These are phyloP conservation scores for Nemania abortiva DNA, from an alignment of 2,329 filamentous ascomycete genomes.

Conservation along the genomic window DNA sequence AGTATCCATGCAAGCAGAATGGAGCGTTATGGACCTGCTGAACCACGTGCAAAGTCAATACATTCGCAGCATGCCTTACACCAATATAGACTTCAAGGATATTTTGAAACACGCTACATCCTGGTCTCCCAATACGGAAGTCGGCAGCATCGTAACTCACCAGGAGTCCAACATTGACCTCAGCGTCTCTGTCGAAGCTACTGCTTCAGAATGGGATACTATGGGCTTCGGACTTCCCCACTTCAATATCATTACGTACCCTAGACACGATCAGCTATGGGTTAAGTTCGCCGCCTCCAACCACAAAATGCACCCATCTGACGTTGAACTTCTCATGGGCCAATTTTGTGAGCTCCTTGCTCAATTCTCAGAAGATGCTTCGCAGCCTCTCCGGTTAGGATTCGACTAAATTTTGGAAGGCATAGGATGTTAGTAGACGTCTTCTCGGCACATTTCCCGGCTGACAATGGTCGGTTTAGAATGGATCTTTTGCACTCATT, in stretches of 20 bases:
- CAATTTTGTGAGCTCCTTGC: constrained; percentile 14
- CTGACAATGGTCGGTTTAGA: too few relatives aligned
- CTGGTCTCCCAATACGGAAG: constrained; percentile 18
- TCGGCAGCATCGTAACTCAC: constrained; percentile 28
- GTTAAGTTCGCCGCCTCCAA: constrained; percentile 9
- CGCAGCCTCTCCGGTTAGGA: background rate
- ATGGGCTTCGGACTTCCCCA: constrained; percentile 5
- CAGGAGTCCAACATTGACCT: constrained; percentile 22
- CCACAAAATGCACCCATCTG: constrained; percentile 12
- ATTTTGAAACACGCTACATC: constrained; percentile 11
- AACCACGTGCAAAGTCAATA: constrained; percentile 28
- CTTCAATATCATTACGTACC: constrained; percentile 24
- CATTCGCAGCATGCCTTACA: constrained; percentile 11
- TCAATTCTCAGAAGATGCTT: constrained; percentile 22
- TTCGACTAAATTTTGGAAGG: background rate
- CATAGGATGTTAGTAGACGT: background rate
- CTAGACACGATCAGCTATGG: background rate
- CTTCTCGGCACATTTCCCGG: background rate
- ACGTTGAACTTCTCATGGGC: background rate
- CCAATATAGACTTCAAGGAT: constrained; percentile 23
- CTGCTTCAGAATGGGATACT: constrained; percentile 16
- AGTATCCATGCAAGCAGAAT: constrained; percentile 11
- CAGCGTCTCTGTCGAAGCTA: constrained; percentile 1
- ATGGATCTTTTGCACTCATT: too few relatives aligned
- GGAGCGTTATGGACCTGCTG: constrained; percentile 16